phyloP scores from a whole-genome alignment of 305 asterid species.

The Andrographis paniculata region DNA sequence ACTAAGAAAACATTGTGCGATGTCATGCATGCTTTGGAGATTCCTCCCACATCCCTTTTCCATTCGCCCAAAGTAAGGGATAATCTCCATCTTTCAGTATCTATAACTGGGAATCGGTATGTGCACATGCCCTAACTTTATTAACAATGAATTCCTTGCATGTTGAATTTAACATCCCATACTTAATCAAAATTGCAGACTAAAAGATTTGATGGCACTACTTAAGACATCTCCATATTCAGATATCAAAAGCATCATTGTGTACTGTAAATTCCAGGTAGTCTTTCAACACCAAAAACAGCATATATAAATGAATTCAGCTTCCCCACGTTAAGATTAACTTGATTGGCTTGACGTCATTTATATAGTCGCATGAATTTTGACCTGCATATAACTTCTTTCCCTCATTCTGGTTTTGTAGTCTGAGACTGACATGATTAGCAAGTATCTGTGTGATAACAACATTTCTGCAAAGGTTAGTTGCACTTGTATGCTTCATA shows the following conservation, averaged over 20 bases:
- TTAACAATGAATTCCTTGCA: conserved; percentile 10
- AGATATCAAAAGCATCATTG: conserved; percentile 76
- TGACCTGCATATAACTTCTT: conserved; percentile 18
- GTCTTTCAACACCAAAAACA: conserved; percentile 11
- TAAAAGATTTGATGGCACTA: conserved; percentile 67
- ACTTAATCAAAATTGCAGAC: conserved; percentile 34
- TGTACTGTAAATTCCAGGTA: conserved; percentile 97
- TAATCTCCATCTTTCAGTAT: conserved; percentile 75
- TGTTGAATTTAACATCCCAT: conserved; percentile 13
- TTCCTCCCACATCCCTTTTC: conserved; percentile 59
- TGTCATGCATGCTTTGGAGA: conserved; percentile 80
- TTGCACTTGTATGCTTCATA: conserved; percentile 25
- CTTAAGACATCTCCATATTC: conserved; percentile 64
- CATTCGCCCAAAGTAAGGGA: conserved; percentile 67
- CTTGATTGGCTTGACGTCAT: background rate
- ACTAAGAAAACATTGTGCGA: conserved; percentile 65
- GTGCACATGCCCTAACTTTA: conserved; percentile 13
- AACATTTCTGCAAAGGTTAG: conserved; percentile 84
- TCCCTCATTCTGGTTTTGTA: conserved; percentile 26
- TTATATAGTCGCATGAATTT: background rate
- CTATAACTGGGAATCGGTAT: conserved; percentile 60
- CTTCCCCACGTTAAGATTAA: conserved; percentile 9
- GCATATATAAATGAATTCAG: background rate
- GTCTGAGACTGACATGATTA: conserved; percentile 87
- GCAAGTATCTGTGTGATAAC: conserved; percentile 76